A percentile compares a stretch with the other conserved stretches of the same genome.
These are phyloP conservation scores for Pyricularia sp. DNA, from an alignment of 2,329 filamentous ascomycete genomes.

Conservation along the genomic window DNA sequence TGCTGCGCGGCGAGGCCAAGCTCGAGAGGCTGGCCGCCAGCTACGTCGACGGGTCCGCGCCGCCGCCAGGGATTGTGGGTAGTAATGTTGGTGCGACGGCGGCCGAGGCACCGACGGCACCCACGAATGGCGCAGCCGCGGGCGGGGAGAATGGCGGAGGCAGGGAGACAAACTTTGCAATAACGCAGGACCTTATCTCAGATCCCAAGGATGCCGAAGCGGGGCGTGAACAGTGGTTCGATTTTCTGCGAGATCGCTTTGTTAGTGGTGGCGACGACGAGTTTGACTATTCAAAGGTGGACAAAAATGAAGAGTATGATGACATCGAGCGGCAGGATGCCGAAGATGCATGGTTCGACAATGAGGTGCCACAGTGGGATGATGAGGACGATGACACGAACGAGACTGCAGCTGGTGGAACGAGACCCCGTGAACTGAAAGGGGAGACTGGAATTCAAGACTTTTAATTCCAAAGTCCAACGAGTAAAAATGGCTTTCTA, in stretches of 20 bases:
- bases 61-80: background rate
- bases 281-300: constrained; percentile 66
- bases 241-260: constrained; percentile 66
- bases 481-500: background rate
- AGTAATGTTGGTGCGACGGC: no score
- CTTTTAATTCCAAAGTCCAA: constrained; percentile 35
- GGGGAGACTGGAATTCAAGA: constrained; percentile 68
- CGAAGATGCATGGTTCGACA: constrained; percentile 73
- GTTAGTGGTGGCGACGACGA: constrained; percentile 65
- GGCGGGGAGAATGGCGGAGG: background rate
- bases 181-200: constrained; percentile 38
- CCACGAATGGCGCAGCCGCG: constrained; percentile 3
- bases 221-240: constrained; percentile 52
- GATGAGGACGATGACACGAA: constrained; percentile 23
- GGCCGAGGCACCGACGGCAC: background rate
- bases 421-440: constrained; percentile 13
- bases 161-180: constrained; percentile 19
- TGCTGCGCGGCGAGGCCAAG: constrained; percentile 68
- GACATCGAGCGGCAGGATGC: constrained; percentile 47
- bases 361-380: constrained; percentile 63
- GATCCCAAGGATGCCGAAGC: constrained; percentile 55
- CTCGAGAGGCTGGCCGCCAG: constrained; percentile 42
- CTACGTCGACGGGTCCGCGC: background rate
- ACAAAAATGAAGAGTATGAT: constrained; percentile 65
- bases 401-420: constrained; percentile 6